phyloP scores from a whole-genome alignment of 495 filamentous ascomycete genomes.

The Podospora pseudopauciseta region DNA sequence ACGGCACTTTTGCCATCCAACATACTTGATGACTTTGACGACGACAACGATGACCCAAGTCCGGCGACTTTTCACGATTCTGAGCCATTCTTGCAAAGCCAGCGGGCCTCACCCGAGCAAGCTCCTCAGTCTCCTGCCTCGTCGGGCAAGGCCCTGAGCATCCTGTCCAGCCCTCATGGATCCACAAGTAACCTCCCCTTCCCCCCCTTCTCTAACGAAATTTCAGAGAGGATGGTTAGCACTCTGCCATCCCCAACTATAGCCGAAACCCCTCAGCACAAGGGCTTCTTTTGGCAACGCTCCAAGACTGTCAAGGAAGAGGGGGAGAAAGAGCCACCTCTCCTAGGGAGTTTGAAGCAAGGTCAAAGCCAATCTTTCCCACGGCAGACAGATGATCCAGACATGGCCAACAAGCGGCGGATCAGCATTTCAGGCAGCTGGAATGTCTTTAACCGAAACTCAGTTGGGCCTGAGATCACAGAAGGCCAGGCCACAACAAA shows the following conservation, averaged over 20 bases:
- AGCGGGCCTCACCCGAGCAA: conserved; percentile 43
- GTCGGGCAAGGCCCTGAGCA: conserved; percentile 58
- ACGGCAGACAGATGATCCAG: conserved; percentile 47
- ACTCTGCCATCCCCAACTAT: conserved; percentile 20
- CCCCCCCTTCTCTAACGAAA: conserved; percentile 40
- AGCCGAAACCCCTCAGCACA: conserved; percentile 29
- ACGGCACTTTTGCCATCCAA: conserved; percentile 74
- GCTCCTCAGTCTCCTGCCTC: conserved; percentile 69
- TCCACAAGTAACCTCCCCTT: conserved; percentile 57
- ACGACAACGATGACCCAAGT: conserved; percentile 64
- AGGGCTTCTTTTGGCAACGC: conserved; percentile 62
- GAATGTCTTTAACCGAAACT: conserved; percentile 58
- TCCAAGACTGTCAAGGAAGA: conserved; percentile 63
- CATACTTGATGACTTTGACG: conserved; percentile 65
- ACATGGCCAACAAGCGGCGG: conserved; percentile 43
- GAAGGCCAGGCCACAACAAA: conserved; percentile 33
- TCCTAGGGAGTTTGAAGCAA: conserved; percentile 68
- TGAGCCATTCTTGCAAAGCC: conserved; percentile 29
- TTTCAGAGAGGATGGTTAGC: conserved; percentile 32
- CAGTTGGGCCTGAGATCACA: conserved; percentile 39
- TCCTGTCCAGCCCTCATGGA: conserved; percentile 64
- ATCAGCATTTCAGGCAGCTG: conserved; percentile 48
- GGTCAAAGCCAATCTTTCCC: conserved; percentile 83
- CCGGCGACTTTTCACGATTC: conserved; percentile 34
- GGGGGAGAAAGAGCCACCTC: conserved; percentile 63